Conservation (phyloP, 73 alveolate species). For the Symbiodinium pilosum region DNA sequence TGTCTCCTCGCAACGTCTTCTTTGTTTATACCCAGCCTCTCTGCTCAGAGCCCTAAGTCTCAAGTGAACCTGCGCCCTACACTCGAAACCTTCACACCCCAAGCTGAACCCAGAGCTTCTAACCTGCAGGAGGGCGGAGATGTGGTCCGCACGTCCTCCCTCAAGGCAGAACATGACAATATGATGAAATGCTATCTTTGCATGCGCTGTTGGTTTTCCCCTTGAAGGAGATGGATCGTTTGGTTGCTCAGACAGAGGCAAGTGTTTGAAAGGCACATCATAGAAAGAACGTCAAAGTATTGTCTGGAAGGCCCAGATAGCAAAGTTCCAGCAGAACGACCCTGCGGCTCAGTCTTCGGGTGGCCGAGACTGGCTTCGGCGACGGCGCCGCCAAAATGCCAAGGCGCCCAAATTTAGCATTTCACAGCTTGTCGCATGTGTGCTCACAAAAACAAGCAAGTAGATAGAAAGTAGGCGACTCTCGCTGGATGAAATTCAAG, state of each 20-base stretch:
- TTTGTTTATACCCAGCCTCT: too few species aligned
- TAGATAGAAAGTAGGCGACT: too few species aligned
- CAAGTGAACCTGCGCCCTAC: too few species aligned
- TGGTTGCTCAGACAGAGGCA: slow-evolving; percentile 86
- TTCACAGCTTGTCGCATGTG: neutral
- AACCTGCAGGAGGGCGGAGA: slow-evolving; percentile 50
- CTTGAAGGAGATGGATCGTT: slow-evolving; percentile 81
- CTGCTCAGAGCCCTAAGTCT: too few species aligned
- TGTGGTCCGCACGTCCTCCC: slow-evolving; percentile 88
- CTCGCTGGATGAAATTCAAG: too few species aligned
- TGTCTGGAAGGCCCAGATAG: slow-evolving; percentile 37
- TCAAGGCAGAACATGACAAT: slow-evolving; percentile 13
- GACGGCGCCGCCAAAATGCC: slow-evolving; percentile 84
- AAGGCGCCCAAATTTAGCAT: neutral
- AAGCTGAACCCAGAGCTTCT: too few species aligned
- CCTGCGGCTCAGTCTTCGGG: slow-evolving; percentile 84
- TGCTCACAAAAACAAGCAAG: too few species aligned
- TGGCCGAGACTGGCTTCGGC: slow-evolving; percentile 88
- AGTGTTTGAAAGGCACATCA: too few species aligned
- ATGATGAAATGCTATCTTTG: neutral
- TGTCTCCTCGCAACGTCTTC: neutral
- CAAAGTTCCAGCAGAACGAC: slow-evolving; percentile 31
- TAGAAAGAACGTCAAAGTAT: too few species aligned
- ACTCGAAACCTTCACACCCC: too few species aligned
- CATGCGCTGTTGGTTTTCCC: neutral